phyloP scores from a whole-genome alignment of 306 rosid genomes.

The Corylus avellana region DNA sequence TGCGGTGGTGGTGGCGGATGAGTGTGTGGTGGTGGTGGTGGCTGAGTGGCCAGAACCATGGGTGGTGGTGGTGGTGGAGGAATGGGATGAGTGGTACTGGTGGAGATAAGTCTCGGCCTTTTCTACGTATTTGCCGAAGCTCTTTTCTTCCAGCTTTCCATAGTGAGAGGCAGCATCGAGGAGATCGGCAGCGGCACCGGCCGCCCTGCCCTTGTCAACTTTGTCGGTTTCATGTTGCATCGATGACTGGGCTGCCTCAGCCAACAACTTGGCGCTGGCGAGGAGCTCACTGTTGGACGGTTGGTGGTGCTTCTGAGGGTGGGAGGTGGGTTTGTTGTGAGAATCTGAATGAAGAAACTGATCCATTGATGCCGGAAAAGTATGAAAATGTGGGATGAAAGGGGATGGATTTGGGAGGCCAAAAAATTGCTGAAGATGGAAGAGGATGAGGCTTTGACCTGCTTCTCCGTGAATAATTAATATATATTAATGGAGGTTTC shows the following conservation, averaged over 20 bases:
- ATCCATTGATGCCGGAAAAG: neutral
- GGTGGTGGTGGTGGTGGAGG: neutral
- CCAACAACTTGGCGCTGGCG: slow-evolving; percentile 33
- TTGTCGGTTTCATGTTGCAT: neutral
- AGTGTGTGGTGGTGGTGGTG: neutral
- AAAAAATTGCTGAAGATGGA: neutral
- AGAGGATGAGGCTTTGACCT: neutral
- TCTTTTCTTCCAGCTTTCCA: slow-evolving; percentile 30
- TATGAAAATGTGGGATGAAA: neutral
- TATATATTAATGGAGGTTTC: neutral
- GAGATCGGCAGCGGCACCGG: slow-evolving; percentile 26
- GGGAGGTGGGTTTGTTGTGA: neutral
- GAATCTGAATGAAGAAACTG: neutral
- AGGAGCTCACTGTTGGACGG: slow-evolving; percentile 27
- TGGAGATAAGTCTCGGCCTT: slow-evolving; percentile 36
- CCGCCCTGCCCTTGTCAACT: slow-evolving; percentile 31
- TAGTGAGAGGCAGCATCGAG: slow-evolving; percentile 27
- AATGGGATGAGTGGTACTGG: slow-evolving; percentile 11
- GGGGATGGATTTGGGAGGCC: neutral
- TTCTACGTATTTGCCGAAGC: slow-evolving; percentile 21
- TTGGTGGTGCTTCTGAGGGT: neutral
- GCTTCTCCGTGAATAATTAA: neutral
- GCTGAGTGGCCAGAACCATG: neutral
- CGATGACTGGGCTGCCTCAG: slow-evolving; percentile 12
- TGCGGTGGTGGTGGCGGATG: neutral